Evolutionary conservation across 73 alveolate species (phyloP).

Genomic region (Paraurostyla sp.): DNA sequence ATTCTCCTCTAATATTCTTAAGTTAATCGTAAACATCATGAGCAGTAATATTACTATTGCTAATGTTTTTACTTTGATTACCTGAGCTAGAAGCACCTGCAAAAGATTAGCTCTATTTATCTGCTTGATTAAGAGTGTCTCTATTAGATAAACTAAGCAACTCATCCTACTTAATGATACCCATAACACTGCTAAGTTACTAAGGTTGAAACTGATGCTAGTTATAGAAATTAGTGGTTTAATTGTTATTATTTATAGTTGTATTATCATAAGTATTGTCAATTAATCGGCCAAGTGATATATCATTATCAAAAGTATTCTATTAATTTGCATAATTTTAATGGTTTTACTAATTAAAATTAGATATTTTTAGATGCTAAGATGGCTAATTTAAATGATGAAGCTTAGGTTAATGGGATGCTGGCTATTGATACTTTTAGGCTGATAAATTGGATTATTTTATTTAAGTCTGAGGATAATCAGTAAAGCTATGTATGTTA

Average conservation of each 20-base stretch:
- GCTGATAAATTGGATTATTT: too few relatives aligned
- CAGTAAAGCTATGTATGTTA: too few relatives aligned
- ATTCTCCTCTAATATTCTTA: not conserved
- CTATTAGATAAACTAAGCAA: conserved; percentile 2
- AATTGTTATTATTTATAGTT: too few relatives aligned
- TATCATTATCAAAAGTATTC: not conserved
- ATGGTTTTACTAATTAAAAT: not conserved
- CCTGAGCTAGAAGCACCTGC: not conserved
- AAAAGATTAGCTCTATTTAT: not conserved
- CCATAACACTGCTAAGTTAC: too few relatives aligned
- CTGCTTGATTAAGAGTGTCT: too few relatives aligned
- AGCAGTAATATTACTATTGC: not conserved
- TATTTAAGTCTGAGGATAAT: too few relatives aligned
- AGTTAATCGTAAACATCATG: conserved; percentile 27
- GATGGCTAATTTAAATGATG: not conserved
- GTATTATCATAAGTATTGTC: conserved; percentile 7
- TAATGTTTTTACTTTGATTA: not conserved
- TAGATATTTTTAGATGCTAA: not conserved
- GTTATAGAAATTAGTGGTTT: too few relatives aligned
- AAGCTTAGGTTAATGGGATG: too few relatives aligned
- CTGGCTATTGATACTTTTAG: too few relatives aligned
- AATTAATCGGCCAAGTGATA: conserved; percentile 5
- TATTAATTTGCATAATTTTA: not conserved
- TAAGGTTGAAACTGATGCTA: too few relatives aligned
- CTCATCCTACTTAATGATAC: conserved; percentile 36